A percentile compares a stretch with the other conserved stretches of the same genome.
These are phyloP conservation scores for Cucumis cinereus DNA, from an alignment of 306 rosid genomes.

Conservation along the genomic window DNA sequence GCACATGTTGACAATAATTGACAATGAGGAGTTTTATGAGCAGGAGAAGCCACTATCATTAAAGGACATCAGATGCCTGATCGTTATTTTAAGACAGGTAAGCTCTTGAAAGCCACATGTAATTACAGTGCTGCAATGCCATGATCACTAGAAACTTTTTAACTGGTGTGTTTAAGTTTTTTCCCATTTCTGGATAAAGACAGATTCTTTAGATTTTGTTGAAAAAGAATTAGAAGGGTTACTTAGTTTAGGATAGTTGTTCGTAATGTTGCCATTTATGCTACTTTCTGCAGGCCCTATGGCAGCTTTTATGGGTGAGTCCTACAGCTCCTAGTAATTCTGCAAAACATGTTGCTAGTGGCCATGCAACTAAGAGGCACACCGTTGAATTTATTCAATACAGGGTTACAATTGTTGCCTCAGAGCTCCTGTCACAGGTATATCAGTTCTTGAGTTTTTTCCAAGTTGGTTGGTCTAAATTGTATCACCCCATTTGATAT, in stretches of 20 bases:
- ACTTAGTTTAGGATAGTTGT: not conserved
- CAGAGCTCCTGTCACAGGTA: constrained; percentile 96
- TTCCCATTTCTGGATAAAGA: not conserved
- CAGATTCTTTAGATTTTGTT: not conserved
- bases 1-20: constrained; percentile 90
- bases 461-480: not conserved
- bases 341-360: constrained; percentile 23
- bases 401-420: constrained; percentile 70
- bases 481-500: not conserved
- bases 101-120: constrained; percentile 13
- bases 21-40: constrained; percentile 92
- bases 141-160: not conserved
- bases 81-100: constrained; percentile 88
- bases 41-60: constrained; percentile 86
- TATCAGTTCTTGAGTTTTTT: constrained; percentile 8
- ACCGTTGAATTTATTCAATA: constrained; percentile 64
- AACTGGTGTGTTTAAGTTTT: not conserved
- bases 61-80: constrained; percentile 71
- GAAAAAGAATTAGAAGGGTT: not conserved
- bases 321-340: constrained; percentile 43
- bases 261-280: not conserved
- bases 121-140: not conserved
- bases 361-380: constrained; percentile 39
- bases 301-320: constrained; percentile 94
- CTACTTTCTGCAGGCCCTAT: constrained; percentile 61